Conservation (phyloP, 2,329 filamentous ascomycete species). For the Sporothrix curviconia region DNA sequence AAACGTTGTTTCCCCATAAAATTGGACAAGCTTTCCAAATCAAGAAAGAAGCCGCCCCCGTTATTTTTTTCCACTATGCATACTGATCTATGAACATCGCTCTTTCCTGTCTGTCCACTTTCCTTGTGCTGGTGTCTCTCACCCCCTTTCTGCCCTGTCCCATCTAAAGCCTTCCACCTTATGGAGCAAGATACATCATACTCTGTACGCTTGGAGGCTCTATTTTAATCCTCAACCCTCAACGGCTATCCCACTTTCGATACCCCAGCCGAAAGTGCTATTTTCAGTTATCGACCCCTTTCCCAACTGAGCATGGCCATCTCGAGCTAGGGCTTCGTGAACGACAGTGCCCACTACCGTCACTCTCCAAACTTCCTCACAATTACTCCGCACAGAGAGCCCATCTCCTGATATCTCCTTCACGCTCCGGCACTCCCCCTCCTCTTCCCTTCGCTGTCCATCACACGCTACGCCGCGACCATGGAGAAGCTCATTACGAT, state of each 20-base stretch:
- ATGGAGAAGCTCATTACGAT: constrained; percentile 27
- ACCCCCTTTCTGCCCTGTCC: neutral
- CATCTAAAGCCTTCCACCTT: too few species aligned
- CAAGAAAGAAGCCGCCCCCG: neutral
- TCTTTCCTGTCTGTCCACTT: neutral
- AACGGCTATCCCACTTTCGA: neutral
- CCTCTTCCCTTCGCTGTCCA: neutral
- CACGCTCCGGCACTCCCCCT: too few species aligned
- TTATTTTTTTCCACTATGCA: neutral
- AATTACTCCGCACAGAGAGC: too few species aligned
- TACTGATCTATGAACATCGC: neutral
- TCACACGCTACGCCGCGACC: neutral
- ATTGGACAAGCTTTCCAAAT: constrained; percentile 2
- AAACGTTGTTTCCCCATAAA: constrained; percentile 7
- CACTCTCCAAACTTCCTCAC: neutral
- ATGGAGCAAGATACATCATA: too few species aligned
- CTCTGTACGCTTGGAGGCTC: too few species aligned
- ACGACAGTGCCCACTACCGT: neutral
- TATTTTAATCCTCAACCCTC: too few species aligned
- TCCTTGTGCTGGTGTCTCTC: too few species aligned
- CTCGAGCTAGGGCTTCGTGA: neutral
- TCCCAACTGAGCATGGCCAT: constrained; percentile 1
- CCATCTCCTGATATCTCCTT: neutral
- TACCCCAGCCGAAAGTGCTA: neutral
- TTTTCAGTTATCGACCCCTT: neutral